Percentiles rank a stretch among this genome's conserved stretches.
phyloP scores from a whole-genome alignment of 1,284 basidiomycete species.

The Phlebopus sp. region DNA sequence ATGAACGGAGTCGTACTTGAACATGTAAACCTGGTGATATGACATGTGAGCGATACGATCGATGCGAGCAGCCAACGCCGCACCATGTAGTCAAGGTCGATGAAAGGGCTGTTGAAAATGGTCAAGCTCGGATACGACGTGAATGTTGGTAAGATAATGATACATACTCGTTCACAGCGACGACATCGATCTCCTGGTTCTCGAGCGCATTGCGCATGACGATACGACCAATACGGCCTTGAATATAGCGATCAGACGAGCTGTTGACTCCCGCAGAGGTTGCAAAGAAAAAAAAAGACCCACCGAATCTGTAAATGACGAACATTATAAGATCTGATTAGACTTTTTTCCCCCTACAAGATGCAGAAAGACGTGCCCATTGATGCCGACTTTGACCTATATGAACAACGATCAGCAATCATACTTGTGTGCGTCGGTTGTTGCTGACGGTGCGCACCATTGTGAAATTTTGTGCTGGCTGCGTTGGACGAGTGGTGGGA shows the following conservation, averaged over 20 bases:
- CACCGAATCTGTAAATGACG: constrained; percentile 69
- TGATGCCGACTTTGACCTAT: constrained; percentile 88
- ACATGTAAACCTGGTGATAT: constrained; percentile 86
- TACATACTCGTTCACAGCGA: constrained; percentile 87
- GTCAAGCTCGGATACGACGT: not conserved
- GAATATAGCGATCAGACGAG: constrained; percentile 5
- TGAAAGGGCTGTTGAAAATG: constrained; percentile 18
- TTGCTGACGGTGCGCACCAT: constrained; percentile 21
- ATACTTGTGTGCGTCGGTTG: not conserved
- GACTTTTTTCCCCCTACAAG: not conserved
- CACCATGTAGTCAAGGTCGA: constrained; percentile 91
- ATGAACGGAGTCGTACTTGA: constrained; percentile 99
- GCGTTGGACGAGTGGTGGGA: too few relatives aligned
- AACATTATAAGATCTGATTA: constrained; percentile 14
- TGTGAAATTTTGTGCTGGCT: constrained; percentile 8
- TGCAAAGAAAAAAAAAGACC: constrained; percentile 28
- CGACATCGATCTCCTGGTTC: constrained; percentile 74
- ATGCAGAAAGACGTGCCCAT: constrained; percentile 58
- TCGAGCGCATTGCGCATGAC: constrained; percentile 93
- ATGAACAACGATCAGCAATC: constrained; percentile 6
- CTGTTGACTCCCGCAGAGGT: not conserved
- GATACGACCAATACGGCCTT: constrained; percentile 97
- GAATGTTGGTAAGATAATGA: not conserved
- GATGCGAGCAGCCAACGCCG: constrained; percentile 10
- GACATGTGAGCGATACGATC: not conserved